A percentile compares a stretch with the other conserved stretches of the same genome.
phyloP scores from a whole-genome alignment of 2,329 filamentous ascomycete genomes.

The Aspergillus versicolor region DNA sequence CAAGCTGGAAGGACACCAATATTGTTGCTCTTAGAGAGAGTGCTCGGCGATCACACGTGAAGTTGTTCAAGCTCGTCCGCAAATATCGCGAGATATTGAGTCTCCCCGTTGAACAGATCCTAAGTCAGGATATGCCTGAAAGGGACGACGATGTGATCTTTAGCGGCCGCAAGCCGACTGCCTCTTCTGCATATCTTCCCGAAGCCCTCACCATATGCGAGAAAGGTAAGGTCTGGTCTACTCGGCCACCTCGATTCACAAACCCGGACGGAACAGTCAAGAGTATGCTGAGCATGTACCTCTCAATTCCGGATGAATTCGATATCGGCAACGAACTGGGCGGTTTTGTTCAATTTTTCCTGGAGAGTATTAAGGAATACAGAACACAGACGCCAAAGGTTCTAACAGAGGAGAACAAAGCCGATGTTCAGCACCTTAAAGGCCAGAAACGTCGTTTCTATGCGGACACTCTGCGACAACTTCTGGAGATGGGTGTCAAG shows the following conservation, averaged over 20 bases:
- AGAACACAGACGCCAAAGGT: conserved; percentile 77
- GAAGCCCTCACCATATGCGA: conserved; percentile 35
- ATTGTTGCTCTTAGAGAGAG: conserved; percentile 86
- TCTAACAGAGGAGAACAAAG: conserved; percentile 85
- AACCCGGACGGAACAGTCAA: conserved; percentile 68
- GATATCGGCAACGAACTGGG: conserved; percentile 62
- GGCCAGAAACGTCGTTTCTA: conserved; percentile 85
- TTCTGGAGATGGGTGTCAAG: conserved; percentile 86
- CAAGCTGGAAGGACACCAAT: conserved; percentile 98
- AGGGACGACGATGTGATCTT: conserved; percentile 31
- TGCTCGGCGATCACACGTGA: conserved; percentile 83
- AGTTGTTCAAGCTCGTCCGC: conserved; percentile 84
- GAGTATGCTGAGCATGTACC: conserved; percentile 69
- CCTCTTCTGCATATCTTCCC: conserved; percentile 25
- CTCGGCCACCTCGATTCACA: conserved; percentile 64
- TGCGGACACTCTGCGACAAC: conserved; percentile 77
- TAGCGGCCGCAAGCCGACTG: conserved; percentile 9
- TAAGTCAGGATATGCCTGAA: conserved; percentile 34
- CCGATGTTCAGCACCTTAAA: conserved; percentile 82
- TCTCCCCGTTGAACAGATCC: conserved; percentile 68
- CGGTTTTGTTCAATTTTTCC: conserved; percentile 67
- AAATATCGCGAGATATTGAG: conserved; percentile 82
- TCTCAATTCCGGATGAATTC: conserved; percentile 52
- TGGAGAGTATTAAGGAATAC: conserved; percentile 68
- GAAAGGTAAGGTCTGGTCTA: conserved; percentile 35